Conservation (phyloP, 2,329 filamentous ascomycete genomes). For the Ceratocystis diversiconidia region DNA sequence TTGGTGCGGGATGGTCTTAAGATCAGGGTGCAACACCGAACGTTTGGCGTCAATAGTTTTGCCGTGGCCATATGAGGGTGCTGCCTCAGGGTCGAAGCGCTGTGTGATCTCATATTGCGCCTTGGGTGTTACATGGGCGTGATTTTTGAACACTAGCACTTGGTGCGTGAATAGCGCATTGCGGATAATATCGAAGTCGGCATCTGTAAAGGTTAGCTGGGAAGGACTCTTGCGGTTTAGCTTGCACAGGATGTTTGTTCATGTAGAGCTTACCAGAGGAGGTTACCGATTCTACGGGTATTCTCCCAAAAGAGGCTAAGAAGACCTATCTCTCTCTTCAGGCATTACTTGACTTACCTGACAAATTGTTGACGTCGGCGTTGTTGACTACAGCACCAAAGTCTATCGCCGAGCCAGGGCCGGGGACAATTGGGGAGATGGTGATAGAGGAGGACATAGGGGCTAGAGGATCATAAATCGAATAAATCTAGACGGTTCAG, state of each 20-base stretch:
- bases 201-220: slow-evolving; percentile 31
- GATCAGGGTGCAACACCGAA: slow-evolving; percentile 59
- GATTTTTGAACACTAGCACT: slow-evolving; percentile 57
- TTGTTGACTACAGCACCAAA: slow-evolving; percentile 48
- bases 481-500: neutral
- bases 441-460: slow-evolving; percentile 20
- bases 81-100: slow-evolving; percentile 53
- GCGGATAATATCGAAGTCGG: slow-evolving; percentile 49
- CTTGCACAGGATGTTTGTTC: neutral
- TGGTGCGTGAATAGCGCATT: slow-evolving; percentile 53
- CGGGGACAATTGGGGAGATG: slow-evolving; percentile 28
- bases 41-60: slow-evolving; percentile 53
- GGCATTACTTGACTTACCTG: slow-evolving; percentile 33
- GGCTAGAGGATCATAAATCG: neutral
- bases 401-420: slow-evolving; percentile 31
- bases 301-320: slow-evolving; percentile 11
- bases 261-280: slow-evolving; percentile 33
- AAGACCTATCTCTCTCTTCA: neutral
- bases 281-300: slow-evolving; percentile 48
- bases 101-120: slow-evolving; percentile 62
- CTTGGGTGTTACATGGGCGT: slow-evolving; percentile 47
- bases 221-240: neutral
- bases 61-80: slow-evolving; percentile 57
- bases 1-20: slow-evolving; percentile 68
- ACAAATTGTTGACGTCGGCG: slow-evolving; percentile 46